phyloP scores from a whole-genome alignment of 192 early-diverging fungal species.

The Anaeromyces robustus region DNA sequence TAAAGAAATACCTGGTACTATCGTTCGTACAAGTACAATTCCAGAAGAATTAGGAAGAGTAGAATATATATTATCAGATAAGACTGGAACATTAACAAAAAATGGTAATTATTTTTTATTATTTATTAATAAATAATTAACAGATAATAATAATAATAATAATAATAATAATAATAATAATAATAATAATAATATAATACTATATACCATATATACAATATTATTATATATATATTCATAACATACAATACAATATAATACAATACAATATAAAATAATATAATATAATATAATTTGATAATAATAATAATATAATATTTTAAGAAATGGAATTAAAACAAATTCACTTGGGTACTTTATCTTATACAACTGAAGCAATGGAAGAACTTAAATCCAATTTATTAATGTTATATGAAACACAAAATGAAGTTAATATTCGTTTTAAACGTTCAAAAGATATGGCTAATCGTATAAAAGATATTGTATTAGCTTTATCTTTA shows the following conservation, averaged over 20 bases:
- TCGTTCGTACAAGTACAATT: constrained; percentile 84
- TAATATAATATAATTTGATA: too few species aligned
- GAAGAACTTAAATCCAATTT: constrained; percentile 68
- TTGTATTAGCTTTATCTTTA: constrained; percentile 70
- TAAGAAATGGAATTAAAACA: constrained; percentile 88
- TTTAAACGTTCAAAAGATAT: constrained; percentile 63
- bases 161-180: too few species aligned
- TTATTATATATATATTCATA: too few species aligned
- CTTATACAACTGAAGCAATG: constrained; percentile 75
- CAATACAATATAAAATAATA: too few species aligned
- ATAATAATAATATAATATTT: not conserved
- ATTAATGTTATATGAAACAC: constrained; percentile 14
- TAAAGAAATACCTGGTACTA: constrained; percentile 60
- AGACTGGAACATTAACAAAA: constrained; percentile 88
- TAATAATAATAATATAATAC: too few species aligned
- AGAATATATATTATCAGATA: constrained; percentile 84
- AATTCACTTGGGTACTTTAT: constrained; percentile 90
- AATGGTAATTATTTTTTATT: constrained; percentile 38
- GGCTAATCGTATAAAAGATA: constrained; percentile 67
- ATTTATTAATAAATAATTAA: not conserved
- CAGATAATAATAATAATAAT: too few species aligned
- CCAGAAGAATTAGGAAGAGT: constrained; percentile 92
- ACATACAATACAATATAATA: too few species aligned
- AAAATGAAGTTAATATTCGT: constrained; percentile 3
- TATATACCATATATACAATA: too few species aligned